A percentile compares a stretch with the other conserved stretches of the same genome.
Evolutionary conservation across 163 green algal species (phyloP).

Genomic region (Scenedesmus sp.): DNA sequence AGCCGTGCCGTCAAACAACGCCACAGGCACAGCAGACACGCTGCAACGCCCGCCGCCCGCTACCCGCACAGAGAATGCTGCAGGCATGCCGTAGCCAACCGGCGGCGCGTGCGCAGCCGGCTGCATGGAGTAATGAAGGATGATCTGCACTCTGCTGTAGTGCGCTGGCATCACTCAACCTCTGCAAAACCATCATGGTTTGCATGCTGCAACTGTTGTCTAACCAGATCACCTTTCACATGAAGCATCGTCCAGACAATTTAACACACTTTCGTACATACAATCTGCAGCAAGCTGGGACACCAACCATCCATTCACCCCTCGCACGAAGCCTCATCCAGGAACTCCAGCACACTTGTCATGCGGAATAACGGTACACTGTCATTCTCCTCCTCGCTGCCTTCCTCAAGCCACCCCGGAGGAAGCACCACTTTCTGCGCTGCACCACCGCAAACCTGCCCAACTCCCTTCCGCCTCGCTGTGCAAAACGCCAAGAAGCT

Average conservation of each 20-base stretch:
- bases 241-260: too few species aligned
- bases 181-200: too few species aligned
- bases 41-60: background rate
- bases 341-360: background rate
- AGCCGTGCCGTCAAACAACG: background rate
- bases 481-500: constrained; percentile 16
- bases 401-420: constrained; percentile 52
- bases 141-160: too few species aligned
- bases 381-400: constrained; percentile 6
- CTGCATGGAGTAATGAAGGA: background rate
- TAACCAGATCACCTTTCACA: too few species aligned
- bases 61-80: background rate
- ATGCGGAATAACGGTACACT: too few species aligned
- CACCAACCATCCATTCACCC: constrained; percentile 24
- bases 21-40: background rate
- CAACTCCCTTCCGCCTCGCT: constrained; percentile 57
- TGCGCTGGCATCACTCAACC: too few species aligned
- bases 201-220: too few species aligned
- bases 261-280: too few species aligned
- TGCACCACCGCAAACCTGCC: background rate
- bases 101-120: too few species aligned
- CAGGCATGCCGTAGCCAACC: background rate
- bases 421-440: constrained; percentile 57
- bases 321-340: constrained; percentile 53
- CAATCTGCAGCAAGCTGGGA: too few species aligned